These are phyloP conservation scores for Phyllosticta capitalensis DNA, from an alignment of 2,329 filamentous ascomycete genomes.

Conservation along the genomic window DNA sequence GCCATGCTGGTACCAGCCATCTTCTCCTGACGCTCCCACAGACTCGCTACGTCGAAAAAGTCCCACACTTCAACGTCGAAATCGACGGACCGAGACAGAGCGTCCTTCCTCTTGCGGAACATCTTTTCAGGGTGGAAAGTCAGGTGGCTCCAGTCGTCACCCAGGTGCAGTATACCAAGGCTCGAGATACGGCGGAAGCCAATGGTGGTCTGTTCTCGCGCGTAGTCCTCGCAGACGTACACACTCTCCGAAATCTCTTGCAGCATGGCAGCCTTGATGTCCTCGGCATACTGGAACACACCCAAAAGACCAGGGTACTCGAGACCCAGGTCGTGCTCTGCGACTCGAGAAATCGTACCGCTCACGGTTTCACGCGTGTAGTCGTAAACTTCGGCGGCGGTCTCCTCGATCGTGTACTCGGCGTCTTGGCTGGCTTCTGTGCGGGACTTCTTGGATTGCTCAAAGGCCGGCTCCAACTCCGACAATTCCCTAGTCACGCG, in stretches of 20 bases:
- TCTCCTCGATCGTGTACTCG: conserved; percentile 72
- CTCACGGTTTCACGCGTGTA: conserved; percentile 68
- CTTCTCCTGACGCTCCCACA: conserved; percentile 90
- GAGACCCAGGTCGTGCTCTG: conserved; percentile 69
- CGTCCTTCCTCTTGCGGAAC: conserved; percentile 79
- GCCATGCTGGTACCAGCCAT: conserved; percentile 90
- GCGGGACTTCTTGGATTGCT: conserved; percentile 72
- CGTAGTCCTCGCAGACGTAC: conserved; percentile 70
- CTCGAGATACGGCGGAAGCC: conserved; percentile 85
- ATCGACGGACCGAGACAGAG: conserved; percentile 73
- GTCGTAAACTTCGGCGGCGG: conserved; percentile 76
- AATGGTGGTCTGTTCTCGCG: conserved; percentile 63
- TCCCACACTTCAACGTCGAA: conserved; percentile 83
- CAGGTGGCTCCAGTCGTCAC: conserved; percentile 66
- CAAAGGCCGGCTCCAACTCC: conserved; percentile 75
- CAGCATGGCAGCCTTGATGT: conserved; percentile 85
- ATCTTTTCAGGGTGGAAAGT: conserved; percentile 87
- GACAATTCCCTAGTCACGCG: conserved; percentile 71
- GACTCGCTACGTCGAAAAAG: conserved; percentile 77
- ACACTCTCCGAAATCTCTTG: conserved; percentile 77
- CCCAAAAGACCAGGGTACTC: conserved; percentile 77
- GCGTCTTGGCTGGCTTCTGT: conserved; percentile 72
- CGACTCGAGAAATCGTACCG: conserved; percentile 65
- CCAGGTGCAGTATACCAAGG: conserved; percentile 78
- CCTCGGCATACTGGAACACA: conserved; percentile 87